phyloP scores from a whole-genome alignment of 768 basidiomycete genomes.

The Termitomyces sp. region DNA sequence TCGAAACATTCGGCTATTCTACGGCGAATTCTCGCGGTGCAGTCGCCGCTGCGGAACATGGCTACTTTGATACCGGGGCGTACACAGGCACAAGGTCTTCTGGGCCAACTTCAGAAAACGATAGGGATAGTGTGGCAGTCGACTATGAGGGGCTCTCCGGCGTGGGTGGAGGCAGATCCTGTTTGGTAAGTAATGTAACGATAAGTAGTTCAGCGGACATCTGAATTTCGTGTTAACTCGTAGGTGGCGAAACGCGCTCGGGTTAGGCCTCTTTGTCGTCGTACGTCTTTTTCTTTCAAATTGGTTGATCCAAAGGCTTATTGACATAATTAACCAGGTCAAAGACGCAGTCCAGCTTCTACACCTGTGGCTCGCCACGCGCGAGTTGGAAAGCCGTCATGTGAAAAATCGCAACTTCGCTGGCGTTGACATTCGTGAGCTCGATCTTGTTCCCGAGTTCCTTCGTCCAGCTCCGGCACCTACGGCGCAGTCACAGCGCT shows the following conservation, averaged over 20 bases:
- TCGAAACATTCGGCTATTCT: constrained; percentile 40
- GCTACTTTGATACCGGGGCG: constrained; percentile 7
- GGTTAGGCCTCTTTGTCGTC: constrained; percentile 62
- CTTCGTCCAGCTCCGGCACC: neutral
- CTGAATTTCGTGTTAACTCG: neutral
- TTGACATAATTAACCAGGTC: constrained; percentile 30
- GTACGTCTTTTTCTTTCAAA: constrained; percentile 29
- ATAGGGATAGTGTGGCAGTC: constrained; percentile 37
- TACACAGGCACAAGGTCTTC: neutral
- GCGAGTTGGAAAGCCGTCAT: constrained; percentile 61
- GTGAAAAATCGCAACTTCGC: constrained; percentile 68
- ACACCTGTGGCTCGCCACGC: constrained; percentile 65
- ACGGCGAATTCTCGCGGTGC: constrained; percentile 32
- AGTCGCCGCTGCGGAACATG: constrained; percentile 17
- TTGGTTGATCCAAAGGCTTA: neutral
- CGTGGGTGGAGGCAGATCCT: constrained; percentile 67
- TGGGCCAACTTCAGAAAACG: constrained; percentile 23
- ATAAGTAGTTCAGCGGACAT: neutral
- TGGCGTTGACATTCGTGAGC: constrained; percentile 61
- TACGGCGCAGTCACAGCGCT: neutral
- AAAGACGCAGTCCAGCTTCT: constrained; percentile 65
- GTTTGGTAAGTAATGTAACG: constrained; percentile 46
- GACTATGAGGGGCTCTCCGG: constrained; percentile 49
- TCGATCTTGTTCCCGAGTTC: constrained; percentile 52
- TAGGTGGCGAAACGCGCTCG: constrained; percentile 65